Evolutionary conservation across 2,329 filamentous ascomycete genomes (phyloP).

Genomic region (Fusarium nelsonii): DNA sequence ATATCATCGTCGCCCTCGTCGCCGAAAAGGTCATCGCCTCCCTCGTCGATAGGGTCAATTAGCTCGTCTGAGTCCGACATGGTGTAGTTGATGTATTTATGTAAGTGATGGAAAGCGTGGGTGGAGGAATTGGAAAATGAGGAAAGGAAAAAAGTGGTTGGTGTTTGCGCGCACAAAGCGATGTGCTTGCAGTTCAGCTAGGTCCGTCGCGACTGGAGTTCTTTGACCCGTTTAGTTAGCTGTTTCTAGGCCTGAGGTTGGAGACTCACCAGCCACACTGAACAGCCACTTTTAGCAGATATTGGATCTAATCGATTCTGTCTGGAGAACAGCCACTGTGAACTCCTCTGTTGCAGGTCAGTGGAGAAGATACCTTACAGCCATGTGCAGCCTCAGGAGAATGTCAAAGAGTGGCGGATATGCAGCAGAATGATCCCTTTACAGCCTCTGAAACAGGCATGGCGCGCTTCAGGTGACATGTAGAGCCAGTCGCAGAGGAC

Average conservation of each 20-base stretch:
- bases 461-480: conserved; percentile 46
- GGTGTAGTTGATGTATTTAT: neutral
- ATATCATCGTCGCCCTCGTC: conserved; percentile 70
- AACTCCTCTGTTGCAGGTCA: conserved; percentile 18
- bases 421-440: conserved; percentile 18
- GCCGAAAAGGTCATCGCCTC: conserved; percentile 72
- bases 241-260: conserved; percentile 28
- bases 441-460: conserved; percentile 30
- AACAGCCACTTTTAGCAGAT: neutral
- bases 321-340: conserved; percentile 9
- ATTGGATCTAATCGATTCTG: no score
- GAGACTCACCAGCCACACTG: conserved; percentile 14
- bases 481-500: conserved; percentile 36
- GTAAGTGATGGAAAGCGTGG: neutral
- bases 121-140: neutral
- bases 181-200: conserved; percentile 22
- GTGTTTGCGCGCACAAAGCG: conserved; percentile 25
- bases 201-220: conserved; percentile 9
- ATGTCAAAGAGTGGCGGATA: conserved; percentile 3
- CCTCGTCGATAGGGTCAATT: conserved; percentile 66
- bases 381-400: conserved; percentile 33
- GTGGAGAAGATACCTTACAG: conserved; percentile 27
- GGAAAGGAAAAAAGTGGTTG: conserved; percentile 8
- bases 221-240: conserved; percentile 25
- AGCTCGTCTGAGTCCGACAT: conserved; percentile 71